Evolutionary conservation across 768 basidiomycete genomes (phyloP), one percentile per base, ranked within the genome.

Genomic region (Serendipita vermifera): DNA sequence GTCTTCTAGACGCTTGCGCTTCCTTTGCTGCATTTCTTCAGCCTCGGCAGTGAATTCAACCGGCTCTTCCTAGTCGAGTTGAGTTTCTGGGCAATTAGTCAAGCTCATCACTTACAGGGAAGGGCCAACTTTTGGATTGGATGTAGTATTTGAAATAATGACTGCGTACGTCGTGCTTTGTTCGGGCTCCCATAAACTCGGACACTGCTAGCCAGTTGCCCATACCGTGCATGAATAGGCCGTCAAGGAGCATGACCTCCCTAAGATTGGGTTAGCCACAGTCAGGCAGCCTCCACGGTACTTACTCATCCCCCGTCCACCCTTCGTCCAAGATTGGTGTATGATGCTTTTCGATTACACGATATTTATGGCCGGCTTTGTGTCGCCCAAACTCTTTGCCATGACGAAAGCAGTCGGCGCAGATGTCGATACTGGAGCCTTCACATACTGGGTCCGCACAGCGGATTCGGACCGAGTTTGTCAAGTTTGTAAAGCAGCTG

Each of bases 181-280:
- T 86, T 57, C 92, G 77, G 6, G 91, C 92, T 6, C 96, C 96
- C 35, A 99, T 79, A 67, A 96, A 89, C 62, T 91, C 91, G 1
- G 92, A 86, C 38, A 94, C 88, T 64, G 92, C 92, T 65, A 85
- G 84, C 94, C 94, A 99, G 66, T 97, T 98, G 3, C 94, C 94
- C 32, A 98, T 69, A 1, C 94, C 94, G 64, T 89, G 86, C 24
- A 79, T 76, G 5, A 87, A 78, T 31, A 92, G 81, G 29, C 92
- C 96, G 55, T 93, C 90, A 40, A 97, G 72, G 15, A 99, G 73
- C 5, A 94, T 72, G 2, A 98, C 75, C 66, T 99, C 94, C 70
- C 90, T 93, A 62, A 22, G 3, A 27, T 4, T 15, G 22, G 46
- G 26, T 7, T 27, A 31, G n/a, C 29, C 27, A 29, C 9, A 17